Evolutionary conservation across 2,329 filamentous ascomycete genomes (phyloP).

Genomic region (Pezicula carpinea): DNA sequence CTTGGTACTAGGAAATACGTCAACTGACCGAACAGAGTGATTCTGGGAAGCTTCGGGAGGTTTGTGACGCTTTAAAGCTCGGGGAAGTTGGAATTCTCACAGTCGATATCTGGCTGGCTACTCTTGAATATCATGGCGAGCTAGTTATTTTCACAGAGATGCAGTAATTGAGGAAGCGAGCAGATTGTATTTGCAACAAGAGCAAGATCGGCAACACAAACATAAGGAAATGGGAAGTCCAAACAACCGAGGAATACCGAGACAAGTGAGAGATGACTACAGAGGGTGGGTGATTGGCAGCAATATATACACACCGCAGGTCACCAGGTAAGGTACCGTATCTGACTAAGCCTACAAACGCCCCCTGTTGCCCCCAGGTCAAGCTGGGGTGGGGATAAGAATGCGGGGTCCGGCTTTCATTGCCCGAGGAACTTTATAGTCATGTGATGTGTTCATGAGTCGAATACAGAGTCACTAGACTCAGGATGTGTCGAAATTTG

Average conservation of each 20-base stretch:
- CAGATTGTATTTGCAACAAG: too few species aligned
- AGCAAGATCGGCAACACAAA: too few species aligned
- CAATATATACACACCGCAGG: too few species aligned
- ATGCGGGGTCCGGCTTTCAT: background rate
- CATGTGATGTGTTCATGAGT: background rate
- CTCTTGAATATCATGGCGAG: conserved; percentile 22
- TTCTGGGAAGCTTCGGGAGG: background rate
- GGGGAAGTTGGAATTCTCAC: conserved; percentile 6
- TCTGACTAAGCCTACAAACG: too few species aligned
- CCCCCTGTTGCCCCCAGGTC: too few species aligned
- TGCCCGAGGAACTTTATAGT: background rate
- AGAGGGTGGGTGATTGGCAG: background rate
- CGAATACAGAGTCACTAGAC: background rate
- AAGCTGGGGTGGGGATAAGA: background rate
- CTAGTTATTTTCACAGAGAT: background rate
- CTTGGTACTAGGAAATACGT: conserved; percentile 39
- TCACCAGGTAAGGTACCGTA: too few species aligned
- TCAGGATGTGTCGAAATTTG: too few species aligned
- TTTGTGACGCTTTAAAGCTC: background rate
- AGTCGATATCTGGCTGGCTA: conserved; percentile 19
- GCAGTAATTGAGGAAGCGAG: background rate
- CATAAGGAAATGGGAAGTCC: too few species aligned
- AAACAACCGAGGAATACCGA: background rate
- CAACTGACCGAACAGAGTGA: background rate
- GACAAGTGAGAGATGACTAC: background rate